These are phyloP conservation scores for Elongisporangium senticosum DNA, from an alignment of 352 stramenopile species.

Conservation along the genomic window DNA sequence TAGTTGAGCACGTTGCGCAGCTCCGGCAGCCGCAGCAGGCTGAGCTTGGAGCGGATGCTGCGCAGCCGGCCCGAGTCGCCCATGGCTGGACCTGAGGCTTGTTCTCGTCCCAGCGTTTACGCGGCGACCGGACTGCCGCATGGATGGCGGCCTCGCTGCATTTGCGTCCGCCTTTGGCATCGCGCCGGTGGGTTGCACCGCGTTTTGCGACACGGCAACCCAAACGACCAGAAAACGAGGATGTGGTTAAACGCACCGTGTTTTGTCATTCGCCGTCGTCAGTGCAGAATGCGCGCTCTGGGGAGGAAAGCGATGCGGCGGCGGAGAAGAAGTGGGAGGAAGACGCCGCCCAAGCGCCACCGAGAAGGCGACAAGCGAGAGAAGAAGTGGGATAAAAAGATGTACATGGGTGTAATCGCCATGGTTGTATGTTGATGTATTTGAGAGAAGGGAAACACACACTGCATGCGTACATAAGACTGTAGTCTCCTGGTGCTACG, in stretches of 20 bases:
- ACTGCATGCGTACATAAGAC: too few relatives aligned
- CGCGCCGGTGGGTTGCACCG: not conserved
- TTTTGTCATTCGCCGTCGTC: constrained; percentile 9
- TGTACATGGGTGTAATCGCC: not conserved
- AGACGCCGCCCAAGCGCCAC: constrained; percentile 3
- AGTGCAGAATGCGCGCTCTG: constrained; percentile 5
- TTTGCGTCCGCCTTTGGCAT: not conserved
- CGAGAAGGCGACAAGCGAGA: not conserved
- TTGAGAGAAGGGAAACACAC: not conserved
- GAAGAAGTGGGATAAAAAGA: not conserved
- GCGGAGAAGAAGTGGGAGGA: constrained; percentile 1
- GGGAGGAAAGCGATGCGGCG: constrained; percentile 1
- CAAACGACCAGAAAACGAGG: not conserved
- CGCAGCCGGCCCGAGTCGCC: constrained; percentile 18
- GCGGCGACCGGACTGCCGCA: not conserved
- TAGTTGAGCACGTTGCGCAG: constrained; percentile 65
- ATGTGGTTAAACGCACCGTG: constrained; percentile 6
- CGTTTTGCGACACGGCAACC: constrained; percentile 1
- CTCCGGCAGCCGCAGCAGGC: constrained; percentile 63
- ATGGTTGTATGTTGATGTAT: not conserved
- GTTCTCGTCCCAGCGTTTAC: constrained; percentile 4
- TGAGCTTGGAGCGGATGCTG: constrained; percentile 43
- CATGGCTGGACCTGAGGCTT: constrained; percentile 8
- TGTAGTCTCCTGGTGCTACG: not conserved
- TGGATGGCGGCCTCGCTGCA: not conserved